Conservation (phyloP, 352 stramenopile species). For the Phytophthora pini region DNA sequence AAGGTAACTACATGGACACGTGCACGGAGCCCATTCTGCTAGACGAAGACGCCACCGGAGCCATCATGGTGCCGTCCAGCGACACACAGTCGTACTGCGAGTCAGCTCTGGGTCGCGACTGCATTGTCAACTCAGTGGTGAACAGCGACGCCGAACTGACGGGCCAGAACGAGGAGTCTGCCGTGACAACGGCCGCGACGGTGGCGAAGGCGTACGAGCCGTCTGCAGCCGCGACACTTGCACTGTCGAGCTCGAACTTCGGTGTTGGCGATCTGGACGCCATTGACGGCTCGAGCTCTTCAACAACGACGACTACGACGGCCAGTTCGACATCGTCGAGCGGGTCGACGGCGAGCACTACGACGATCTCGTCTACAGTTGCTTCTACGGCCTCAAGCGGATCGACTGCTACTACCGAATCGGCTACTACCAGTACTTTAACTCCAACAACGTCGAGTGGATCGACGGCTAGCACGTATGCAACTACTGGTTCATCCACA, state of each 20-base stretch:
- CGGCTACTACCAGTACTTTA: background rate
- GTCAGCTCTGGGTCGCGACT: background rate
- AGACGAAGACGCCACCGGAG: conserved; percentile 17
- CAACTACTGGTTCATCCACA: background rate
- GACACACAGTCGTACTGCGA: conserved; percentile 1
- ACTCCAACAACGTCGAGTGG: background rate
- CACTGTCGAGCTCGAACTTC: conserved; percentile 32
- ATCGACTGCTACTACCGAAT: background rate
- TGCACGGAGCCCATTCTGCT: conserved; percentile 31
- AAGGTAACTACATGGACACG: conserved; percentile 41
- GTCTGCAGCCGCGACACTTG: conserved; percentile 16
- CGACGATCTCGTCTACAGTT: background rate
- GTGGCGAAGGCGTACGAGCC: conserved; percentile 27
- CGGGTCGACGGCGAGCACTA: background rate
- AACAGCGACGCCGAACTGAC: conserved; percentile 9
- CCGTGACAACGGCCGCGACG: conserved; percentile 19
- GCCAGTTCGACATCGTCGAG: conserved; percentile 6
- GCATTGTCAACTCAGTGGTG: background rate
- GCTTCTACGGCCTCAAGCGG: background rate
- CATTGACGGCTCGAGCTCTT: conserved; percentile 20
- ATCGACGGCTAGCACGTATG: background rate
- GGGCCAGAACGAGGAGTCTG: conserved; percentile 26
- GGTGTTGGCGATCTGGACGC: conserved; percentile 30
- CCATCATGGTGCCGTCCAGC: conserved; percentile 23
- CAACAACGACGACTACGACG: background rate